Evolutionary conservation across 1,284 basidiomycete genomes (phyloP).

Genomic region (Porogramme epimiltina): DNA sequence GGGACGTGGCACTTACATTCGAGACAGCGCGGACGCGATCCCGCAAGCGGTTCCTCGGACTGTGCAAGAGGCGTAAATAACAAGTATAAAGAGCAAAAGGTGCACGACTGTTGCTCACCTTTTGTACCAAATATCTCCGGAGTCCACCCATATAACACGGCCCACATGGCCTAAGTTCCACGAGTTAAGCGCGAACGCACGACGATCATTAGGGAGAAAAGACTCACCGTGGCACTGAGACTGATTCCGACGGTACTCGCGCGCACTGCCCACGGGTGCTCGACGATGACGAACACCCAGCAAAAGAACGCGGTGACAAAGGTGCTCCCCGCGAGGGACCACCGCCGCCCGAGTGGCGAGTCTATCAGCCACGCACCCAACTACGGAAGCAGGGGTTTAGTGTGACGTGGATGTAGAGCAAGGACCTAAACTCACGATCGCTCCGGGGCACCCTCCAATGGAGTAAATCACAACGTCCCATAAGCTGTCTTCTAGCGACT

Average conservation of each 20-base stretch:
- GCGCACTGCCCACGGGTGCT: constrained; percentile 67
- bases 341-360: constrained; percentile 71
- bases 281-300: constrained; percentile 69
- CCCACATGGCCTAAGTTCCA: constrained; percentile 77
- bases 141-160: constrained; percentile 89
- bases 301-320: constrained; percentile 83
- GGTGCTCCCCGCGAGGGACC: constrained; percentile 82
- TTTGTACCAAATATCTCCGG: constrained; percentile 88
- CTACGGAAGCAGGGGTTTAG: constrained; percentile 40
- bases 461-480: constrained; percentile 86
- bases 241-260: constrained; percentile 81
- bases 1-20: constrained; percentile 64
- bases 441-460: constrained; percentile 85
- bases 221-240: constrained; percentile 74
- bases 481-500: constrained; percentile 64
- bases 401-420: not conserved
- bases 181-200: too few species aligned
- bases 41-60: constrained; percentile 92
- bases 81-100: too few species aligned
- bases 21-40: constrained; percentile 85
- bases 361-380: constrained; percentile 92
- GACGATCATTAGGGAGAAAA: not conserved
- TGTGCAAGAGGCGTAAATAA: constrained; percentile 20
- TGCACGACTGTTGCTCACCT: too few species aligned
- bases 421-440: constrained; percentile 57